Conservation (phyloP, 345 rosid genomes). For the Isatis tinctoria region DNA sequence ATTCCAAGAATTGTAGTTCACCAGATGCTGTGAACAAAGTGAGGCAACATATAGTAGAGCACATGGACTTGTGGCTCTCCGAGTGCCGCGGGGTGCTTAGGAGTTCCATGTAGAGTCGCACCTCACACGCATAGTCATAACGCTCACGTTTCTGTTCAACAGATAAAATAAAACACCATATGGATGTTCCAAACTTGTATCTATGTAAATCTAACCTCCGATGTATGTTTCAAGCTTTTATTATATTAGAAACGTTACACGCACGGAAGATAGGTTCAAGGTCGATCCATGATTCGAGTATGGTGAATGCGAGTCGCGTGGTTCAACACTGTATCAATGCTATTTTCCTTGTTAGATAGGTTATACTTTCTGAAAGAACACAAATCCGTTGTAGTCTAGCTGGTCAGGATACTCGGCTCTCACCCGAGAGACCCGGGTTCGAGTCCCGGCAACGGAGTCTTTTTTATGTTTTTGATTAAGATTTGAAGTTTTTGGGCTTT, state of each 20-base stretch:
- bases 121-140: not conserved
- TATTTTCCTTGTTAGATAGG: no score
- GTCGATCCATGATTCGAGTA: not conserved
- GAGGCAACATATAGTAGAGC: constrained; percentile 69
- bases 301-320: no score
- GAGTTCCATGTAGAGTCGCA: constrained; percentile 11
- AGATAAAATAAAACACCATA: not conserved
- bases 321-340: no score
- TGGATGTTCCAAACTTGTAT: constrained; percentile 18
- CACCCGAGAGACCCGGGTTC: constrained; percentile 59
- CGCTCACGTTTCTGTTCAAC: not conserved
- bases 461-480: not conserved
- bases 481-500: not conserved
- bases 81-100: constrained; percentile 44
- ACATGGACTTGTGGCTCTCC: constrained; percentile 91
- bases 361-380: not conserved
- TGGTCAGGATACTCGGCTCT: constrained; percentile 79
- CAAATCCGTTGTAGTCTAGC: constrained; percentile 41
- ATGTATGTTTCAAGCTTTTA: not conserved
- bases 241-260: not conserved
- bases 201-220: not conserved
- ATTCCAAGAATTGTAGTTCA: constrained; percentile 69
- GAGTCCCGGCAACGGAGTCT: constrained; percentile 10
- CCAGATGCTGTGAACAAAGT: constrained; percentile 86
- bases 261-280: not conserved